These are phyloP conservation scores for Adansonia gregorii DNA, from an alignment of 441 rosid genomes.

Conservation along the genomic window DNA sequence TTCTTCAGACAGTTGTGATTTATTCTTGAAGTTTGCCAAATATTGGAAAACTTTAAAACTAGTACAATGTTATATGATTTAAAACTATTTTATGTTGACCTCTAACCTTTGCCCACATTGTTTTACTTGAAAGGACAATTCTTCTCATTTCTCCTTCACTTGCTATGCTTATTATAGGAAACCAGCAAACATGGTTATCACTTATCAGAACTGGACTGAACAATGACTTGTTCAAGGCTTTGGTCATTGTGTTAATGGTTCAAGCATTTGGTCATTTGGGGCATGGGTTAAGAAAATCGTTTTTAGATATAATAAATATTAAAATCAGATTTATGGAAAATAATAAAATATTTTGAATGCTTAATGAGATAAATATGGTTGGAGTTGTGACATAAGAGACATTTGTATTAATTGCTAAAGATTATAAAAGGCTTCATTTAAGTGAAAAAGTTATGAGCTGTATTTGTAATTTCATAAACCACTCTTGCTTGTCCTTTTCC, in stretches of 20 bases:
- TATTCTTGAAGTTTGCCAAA: conserved; percentile 7
- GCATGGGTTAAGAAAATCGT: not conserved
- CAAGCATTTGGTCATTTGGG: too few species aligned
- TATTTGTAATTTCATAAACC: not conserved
- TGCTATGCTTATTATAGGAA: not conserved
- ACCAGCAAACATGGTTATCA: not conserved
- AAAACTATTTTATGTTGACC: not conserved
- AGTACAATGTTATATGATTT: not conserved
- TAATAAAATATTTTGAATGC: not conserved
- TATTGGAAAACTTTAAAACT: conserved; percentile 10
- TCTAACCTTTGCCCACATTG: not conserved
- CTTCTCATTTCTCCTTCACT: conserved; percentile 12
- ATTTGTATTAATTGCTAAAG: not conserved
- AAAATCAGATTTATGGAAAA: not conserved
- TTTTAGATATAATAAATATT: conserved; percentile 1
- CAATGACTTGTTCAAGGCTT: not conserved
- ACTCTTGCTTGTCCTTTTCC: not conserved
- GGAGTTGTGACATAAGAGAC: not conserved
- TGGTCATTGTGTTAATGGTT: not conserved
- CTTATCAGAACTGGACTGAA: not conserved
- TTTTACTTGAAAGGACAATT: conserved; percentile 14
- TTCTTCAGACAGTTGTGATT: not conserved
- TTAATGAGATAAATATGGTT: not conserved
- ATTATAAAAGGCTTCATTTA: not conserved
- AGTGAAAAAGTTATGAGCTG: not conserved